These are phyloP conservation scores for Persicaria tinctoria DNA, from an alignment of 148 eudicot species.

Conservation along the genomic window DNA sequence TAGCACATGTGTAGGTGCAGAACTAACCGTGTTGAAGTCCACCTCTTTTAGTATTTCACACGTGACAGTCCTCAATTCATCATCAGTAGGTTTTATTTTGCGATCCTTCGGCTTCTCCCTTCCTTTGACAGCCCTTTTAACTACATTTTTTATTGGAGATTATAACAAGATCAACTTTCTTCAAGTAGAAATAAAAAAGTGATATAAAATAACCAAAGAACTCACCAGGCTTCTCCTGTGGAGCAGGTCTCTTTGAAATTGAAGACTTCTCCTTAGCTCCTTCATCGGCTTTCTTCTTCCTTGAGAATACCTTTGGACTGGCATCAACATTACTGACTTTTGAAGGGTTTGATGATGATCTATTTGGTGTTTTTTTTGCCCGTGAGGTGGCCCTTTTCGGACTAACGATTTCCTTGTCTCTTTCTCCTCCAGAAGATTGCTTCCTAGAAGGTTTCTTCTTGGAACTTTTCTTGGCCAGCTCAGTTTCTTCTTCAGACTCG, in stretches of 20 bases:
- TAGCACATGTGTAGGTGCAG: neutral
- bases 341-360: constrained; percentile 41
- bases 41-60: constrained; percentile 85
- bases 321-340: constrained; percentile 34
- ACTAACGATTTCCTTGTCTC: constrained; percentile 34
- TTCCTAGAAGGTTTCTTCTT: constrained; percentile 40
- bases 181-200: neutral
- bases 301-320: constrained; percentile 59
- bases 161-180: neutral
- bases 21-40: constrained; percentile 88
- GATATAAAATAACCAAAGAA: neutral
- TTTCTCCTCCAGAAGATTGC: constrained; percentile 41
- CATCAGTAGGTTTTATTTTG: constrained; percentile 57
- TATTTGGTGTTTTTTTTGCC: constrained; percentile 39
- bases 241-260: constrained; percentile 52
- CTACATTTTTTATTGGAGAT: constrained; percentile 21
- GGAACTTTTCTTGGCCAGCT: constrained; percentile 30
- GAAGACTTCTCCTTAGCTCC: constrained; percentile 45
- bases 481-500: constrained; percentile 47
- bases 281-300: constrained; percentile 66
- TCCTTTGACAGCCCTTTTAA: constrained; percentile 52
- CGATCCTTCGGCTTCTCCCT: constrained; percentile 60
- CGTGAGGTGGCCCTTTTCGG: constrained; percentile 42
- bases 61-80: constrained; percentile 61
- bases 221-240: constrained; percentile 57